A percentile compares a stretch with the other conserved stretches of the same genome.
These are phyloP conservation scores for Pyrenophora seminiperda DNA, from an alignment of 2,329 filamentous ascomycete species.

Conservation along the genomic window DNA sequence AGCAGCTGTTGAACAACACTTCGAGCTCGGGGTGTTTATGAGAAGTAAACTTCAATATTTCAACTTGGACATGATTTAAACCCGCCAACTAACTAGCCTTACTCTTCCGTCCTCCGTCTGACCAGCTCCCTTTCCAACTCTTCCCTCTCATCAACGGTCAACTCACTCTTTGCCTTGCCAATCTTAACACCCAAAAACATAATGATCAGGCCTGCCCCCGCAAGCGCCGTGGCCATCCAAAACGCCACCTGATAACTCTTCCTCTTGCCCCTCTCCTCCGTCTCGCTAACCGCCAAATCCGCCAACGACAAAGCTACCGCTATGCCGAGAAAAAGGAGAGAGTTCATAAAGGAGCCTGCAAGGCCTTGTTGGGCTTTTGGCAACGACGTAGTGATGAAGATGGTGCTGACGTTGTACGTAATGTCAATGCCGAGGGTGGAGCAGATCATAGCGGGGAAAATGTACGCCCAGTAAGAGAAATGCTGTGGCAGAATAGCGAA, in stretches of 20 bases:
- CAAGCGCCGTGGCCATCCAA: constrained; percentile 42
- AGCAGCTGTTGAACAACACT: too few species aligned
- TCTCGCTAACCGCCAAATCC: constrained; percentile 44
- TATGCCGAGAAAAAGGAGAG: constrained; percentile 45
- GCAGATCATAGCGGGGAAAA: constrained; percentile 53
- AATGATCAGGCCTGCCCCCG: constrained; percentile 37
- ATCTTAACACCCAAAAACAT: constrained; percentile 48
- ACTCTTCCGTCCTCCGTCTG: constrained; percentile 18
- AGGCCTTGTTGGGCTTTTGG: constrained; percentile 44
- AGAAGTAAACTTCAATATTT: too few species aligned
- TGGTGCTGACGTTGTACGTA: constrained; percentile 47
- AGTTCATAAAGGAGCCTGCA: constrained; percentile 46
- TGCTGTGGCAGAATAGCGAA: constrained; percentile 43
- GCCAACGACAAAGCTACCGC: constrained; percentile 45
- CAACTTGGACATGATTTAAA: too few species aligned
- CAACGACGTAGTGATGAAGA: constrained; percentile 46
- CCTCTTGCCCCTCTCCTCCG: constrained; percentile 34
- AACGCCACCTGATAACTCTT: constrained; percentile 47
- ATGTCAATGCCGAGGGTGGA: constrained; percentile 47
- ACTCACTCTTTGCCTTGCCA: constrained; percentile 44
- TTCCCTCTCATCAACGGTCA: constrained; percentile 41
- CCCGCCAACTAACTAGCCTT: background rate
- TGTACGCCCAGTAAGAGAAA: constrained; percentile 46
- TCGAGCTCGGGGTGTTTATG: too few species aligned
- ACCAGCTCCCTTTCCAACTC: constrained; percentile 40